Percentiles rank a stretch among this genome's conserved stretches.
phyloP scores from a whole-genome alignment of 768 basidiomycete species.

The Rhizopogon rudus region DNA sequence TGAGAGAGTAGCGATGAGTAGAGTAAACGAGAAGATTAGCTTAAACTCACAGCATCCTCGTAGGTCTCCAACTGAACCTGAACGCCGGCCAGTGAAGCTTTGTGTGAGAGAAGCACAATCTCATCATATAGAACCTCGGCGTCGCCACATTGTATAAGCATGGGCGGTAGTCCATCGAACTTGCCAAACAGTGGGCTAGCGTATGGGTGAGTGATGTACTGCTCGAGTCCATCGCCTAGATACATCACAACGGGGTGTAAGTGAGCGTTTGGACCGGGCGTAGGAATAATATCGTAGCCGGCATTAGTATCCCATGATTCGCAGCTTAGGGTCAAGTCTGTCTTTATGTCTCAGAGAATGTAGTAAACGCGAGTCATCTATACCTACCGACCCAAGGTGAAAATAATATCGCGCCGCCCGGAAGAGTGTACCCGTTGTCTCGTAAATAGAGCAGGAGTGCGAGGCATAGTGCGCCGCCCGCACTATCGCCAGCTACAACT shows the following conservation, averaged over 20 bases:
- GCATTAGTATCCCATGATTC: constrained; percentile 98
- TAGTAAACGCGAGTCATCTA: constrained; percentile 1
- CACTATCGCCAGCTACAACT: constrained; percentile 85
- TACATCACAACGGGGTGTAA: constrained; percentile 94
- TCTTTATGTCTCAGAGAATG: constrained; percentile 1
- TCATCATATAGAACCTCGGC: constrained; percentile 96
- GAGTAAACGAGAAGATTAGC: neutral
- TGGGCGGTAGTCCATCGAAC: constrained; percentile 78
- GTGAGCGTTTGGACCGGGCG: constrained; percentile 70
- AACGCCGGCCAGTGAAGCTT: constrained; percentile 84
- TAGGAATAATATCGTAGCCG: constrained; percentile 76
- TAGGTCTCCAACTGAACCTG: constrained; percentile 84
- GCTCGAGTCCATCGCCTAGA: constrained; percentile 73
- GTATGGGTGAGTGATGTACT: constrained; percentile 93
- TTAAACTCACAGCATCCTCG: constrained; percentile 72
- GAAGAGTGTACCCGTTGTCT: constrained; percentile 83
- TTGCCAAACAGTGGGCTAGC: constrained; percentile 93
- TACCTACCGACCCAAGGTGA: constrained; percentile 92
- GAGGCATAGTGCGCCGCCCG: constrained; percentile 84
- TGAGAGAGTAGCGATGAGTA: neutral
- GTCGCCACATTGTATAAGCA: constrained; percentile 90
- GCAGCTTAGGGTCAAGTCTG: constrained; percentile 94
- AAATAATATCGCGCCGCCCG: constrained; percentile 83
- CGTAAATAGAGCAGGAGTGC: constrained; percentile 91
- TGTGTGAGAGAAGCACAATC: constrained; percentile 86